Evolutionary conservation across 208 protist genomes (phyloP).

Genomic region (Wallacemonas rigidus): DNA sequence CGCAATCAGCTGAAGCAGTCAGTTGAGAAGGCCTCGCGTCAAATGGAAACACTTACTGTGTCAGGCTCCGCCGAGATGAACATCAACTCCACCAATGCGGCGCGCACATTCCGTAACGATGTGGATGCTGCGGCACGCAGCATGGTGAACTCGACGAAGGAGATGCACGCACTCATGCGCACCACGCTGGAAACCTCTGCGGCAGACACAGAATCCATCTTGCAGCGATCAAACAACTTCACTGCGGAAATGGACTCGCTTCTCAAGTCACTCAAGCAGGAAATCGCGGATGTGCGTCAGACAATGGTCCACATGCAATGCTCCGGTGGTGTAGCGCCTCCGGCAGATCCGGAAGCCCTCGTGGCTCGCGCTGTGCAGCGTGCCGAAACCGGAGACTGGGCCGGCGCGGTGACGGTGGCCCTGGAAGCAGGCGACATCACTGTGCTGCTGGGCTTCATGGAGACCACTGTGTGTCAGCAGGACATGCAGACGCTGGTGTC

Average conservation of each 20-base stretch:
- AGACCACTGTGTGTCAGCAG: constrained; percentile 72
- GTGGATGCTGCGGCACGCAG: constrained; percentile 52
- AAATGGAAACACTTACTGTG: constrained; percentile 59
- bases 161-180: constrained; percentile 40
- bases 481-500: constrained; percentile 54
- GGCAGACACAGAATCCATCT: constrained; percentile 25
- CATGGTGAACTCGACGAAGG: constrained; percentile 36
- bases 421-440: constrained; percentile 75
- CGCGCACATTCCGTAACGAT: constrained; percentile 57
- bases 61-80: constrained; percentile 29
- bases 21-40: constrained; percentile 62
- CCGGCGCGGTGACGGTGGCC: constrained; percentile 61
- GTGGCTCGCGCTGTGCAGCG: constrained; percentile 52
- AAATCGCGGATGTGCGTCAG: constrained; percentile 53
- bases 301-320: constrained; percentile 31
- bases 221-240: constrained; percentile 34
- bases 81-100: constrained; percentile 64
- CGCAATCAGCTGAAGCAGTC: constrained; percentile 68
- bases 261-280: constrained; percentile 42
- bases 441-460: constrained; percentile 80
- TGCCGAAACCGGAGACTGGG: constrained; percentile 73
- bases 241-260: constrained; percentile 32
- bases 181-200: constrained; percentile 38
- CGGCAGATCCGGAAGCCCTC: constrained; percentile 67
- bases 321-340: constrained; percentile 20